Evolutionary conservation across 116 monocot genomes (phyloP), one percentile per base, ranked within the genome.

Genomic region (Trichopus zeylanicus): DNA sequence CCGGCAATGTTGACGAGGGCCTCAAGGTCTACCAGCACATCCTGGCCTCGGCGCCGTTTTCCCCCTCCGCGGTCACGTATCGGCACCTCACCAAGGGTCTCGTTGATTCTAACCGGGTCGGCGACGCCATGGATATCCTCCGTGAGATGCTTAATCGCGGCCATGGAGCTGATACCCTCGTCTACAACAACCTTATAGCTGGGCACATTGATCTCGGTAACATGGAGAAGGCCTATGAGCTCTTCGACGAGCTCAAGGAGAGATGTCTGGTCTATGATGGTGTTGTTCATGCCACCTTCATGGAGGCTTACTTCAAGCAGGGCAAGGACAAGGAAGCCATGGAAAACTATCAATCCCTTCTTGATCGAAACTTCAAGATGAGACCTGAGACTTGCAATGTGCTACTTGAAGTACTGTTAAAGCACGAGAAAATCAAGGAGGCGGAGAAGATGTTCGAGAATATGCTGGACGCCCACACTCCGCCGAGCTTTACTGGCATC

Each of bases 31-130:
- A 95, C 64, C 79, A 64, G 13, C 78, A 75, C 13, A 81, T 95
- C 29, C 77, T 95, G 9, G 89, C 64, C 13, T 47, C 65, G 18
- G 89, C 95, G 1, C 95, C 95, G 3, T 95, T 89, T 61, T 84
- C 95, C 1, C 95, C 95, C 2, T 95, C 95, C 20, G 63, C 73
- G 15, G 75, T 97, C 30, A 87, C 97, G 10, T 97, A 97, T 48
- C 81, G 84, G 24, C 97, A 97, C 63, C 77, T 97, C 42, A 91
- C 91, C 23, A 97, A 97, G 63, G 97, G 97, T n/a, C 79, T 97
- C 48, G 76, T 89, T 3, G 83, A 81, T 32, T 51, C 81, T 13
- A 68, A 68, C 35, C 60, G 97, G 46, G 84, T 97, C 42, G 57
- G 60, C 1, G 97, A 97, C n/a, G 97, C 84, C 20, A 48, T 97